A percentile compares a stretch with the other conserved stretches of the same genome.
Evolutionary conservation across 352 stramenopile species (phyloP).

Genomic region (Phytophthora multivora): DNA sequence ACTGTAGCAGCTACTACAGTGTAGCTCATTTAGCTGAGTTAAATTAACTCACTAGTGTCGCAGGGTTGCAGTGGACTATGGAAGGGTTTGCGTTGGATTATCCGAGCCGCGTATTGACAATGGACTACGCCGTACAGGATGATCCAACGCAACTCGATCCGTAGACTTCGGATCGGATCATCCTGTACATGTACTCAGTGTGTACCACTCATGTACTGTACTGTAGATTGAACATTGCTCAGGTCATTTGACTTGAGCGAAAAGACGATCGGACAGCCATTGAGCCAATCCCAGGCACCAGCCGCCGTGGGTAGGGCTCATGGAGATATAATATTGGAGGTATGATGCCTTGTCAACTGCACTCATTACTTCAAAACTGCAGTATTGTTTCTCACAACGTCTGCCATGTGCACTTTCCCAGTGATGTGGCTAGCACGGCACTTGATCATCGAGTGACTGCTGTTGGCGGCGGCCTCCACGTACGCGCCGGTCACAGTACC

Average conservation of each 20-base stretch:
- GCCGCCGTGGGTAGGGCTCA: constrained; percentile 1
- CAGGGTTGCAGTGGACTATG: background rate
- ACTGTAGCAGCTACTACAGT: no score
- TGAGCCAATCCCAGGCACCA: constrained; percentile 19
- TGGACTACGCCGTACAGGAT: no score
- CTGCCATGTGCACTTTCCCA: constrained; percentile 7
- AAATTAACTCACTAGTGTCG: background rate
- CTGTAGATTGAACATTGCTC: background rate
- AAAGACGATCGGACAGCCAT: constrained; percentile 3
- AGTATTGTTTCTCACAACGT: constrained; percentile 11
- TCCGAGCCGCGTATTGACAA: background rate
- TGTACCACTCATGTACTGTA: no score
- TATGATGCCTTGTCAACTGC: background rate
- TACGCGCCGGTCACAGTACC: constrained; percentile 11
- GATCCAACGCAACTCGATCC: no score
- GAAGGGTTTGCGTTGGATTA: background rate
- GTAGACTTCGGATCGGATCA: no score
- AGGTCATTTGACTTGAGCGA: background rate
- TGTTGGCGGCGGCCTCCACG: constrained; percentile 9
- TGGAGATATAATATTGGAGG: background rate
- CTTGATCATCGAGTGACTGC: constrained; percentile 9
- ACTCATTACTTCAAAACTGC: background rate
- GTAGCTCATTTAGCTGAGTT: constrained; percentile 5
- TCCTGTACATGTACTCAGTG: no score
- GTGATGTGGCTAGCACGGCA: constrained; percentile 20